These are phyloP conservation scores for Halocafeteria seosinensis DNA, from an alignment of 108 stramenopile genomes.

Conservation along the genomic window DNA sequence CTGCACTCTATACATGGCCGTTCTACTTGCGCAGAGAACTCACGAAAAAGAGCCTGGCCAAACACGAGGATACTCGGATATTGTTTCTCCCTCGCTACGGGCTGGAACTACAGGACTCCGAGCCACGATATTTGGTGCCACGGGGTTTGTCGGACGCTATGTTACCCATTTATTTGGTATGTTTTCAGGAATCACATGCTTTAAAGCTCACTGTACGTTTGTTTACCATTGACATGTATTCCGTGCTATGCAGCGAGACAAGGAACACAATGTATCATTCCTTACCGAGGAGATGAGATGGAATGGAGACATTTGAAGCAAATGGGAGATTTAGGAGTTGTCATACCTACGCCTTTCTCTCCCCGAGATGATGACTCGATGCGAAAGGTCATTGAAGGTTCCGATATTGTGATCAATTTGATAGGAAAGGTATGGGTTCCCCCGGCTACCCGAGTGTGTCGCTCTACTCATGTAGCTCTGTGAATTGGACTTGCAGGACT, in stretches of 20 bases:
- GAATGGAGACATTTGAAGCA: constrained; percentile 73
- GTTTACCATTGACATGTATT: background rate
- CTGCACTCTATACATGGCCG: too few relatives aligned
- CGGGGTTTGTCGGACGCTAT: constrained; percentile 75
- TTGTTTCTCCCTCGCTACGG: background rate
- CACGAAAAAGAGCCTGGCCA: too few relatives aligned
- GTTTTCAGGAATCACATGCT: constrained; percentile 6
- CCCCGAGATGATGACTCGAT: constrained; percentile 69
- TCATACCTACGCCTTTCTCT: constrained; percentile 55
- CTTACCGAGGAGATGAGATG: constrained; percentile 74
- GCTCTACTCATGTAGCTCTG: background rate
- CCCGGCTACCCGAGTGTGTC: background rate
- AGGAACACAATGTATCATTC: constrained; percentile 42
- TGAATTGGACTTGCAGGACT: constrained; percentile 42
- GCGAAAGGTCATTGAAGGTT: constrained; percentile 59
- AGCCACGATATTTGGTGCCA: constrained; percentile 57
- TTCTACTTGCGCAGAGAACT: too few relatives aligned
- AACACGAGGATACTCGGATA: too few relatives aligned
- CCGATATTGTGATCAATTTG: constrained; percentile 76
- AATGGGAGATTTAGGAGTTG: constrained; percentile 70
- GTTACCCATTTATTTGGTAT: constrained; percentile 54
- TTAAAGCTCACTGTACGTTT: background rate
- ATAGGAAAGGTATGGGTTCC: constrained; percentile 59
- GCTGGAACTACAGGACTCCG: background rate
- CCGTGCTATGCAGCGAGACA: background rate